A percentile compares a stretch with the other conserved stretches of the same genome.
phyloP scores from a whole-genome alignment of 495 filamentous ascomycete species.

The Oidiodendron maius region DNA sequence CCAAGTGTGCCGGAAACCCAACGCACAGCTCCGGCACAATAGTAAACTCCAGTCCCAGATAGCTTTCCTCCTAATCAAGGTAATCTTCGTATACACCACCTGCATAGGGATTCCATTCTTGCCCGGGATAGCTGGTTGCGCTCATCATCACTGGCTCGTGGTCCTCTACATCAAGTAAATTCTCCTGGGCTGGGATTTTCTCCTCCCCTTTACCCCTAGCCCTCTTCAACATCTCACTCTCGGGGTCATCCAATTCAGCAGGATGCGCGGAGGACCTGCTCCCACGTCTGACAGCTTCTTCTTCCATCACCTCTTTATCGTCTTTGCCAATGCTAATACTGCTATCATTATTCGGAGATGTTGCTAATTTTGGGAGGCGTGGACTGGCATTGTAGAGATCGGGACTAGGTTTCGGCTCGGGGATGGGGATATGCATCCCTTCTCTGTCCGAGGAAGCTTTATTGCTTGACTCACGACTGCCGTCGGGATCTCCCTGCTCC shows the following conservation, averaged over 20 bases:
- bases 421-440: neutral
- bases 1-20: no score
- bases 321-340: neutral
- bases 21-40: no score
- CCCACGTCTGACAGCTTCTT: neutral
- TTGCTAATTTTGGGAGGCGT: neutral
- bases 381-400: constrained; percentile 9
- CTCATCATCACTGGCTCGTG: constrained; percentile 51
- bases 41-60: no score
- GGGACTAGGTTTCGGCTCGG: neutral
- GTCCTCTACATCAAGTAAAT: constrained; percentile 3
- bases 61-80: neutral
- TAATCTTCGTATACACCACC: constrained; percentile 6
- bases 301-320: neutral
- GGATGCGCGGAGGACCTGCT: neutral
- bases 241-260: neutral
- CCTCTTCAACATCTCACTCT: neutral
- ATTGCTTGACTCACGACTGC: neutral
- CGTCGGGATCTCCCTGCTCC: neutral
- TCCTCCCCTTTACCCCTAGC: constrained; percentile 27
- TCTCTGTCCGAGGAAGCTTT: neutral
- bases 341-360: neutral
- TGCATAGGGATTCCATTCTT: constrained; percentile 70
- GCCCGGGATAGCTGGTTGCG: constrained; percentile 73
- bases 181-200: constrained; percentile 40